phyloP scores from a whole-genome alignment of 345 rosid genomes.

The Arabidopsis suecica region DNA sequence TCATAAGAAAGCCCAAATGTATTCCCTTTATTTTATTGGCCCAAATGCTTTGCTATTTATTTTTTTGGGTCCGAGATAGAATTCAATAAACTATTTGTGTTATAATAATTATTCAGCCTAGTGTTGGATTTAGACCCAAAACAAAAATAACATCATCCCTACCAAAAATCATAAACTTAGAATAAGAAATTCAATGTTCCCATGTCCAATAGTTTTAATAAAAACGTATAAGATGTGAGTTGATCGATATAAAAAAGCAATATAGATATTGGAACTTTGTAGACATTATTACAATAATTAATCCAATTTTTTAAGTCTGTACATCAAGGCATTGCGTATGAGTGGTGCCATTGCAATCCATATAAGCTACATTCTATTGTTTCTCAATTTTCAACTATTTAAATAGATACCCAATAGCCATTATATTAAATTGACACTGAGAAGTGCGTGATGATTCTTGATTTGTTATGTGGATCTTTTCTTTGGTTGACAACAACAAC shows the following conservation, averaged over 20 bases:
- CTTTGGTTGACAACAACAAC: too few species aligned
- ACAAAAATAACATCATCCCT: too few species aligned
- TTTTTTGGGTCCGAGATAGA: not conserved
- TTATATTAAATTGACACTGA: too few species aligned
- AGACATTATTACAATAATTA: not conserved
- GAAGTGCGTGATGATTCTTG: too few species aligned
- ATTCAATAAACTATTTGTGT: not conserved
- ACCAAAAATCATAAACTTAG: not conserved
- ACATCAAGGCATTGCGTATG: not conserved
- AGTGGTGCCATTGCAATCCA: conserved; percentile 28
- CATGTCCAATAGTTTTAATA: conserved; percentile 5
- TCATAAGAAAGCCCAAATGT: not conserved
- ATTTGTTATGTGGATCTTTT: too few species aligned
- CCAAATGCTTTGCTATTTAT: not conserved
- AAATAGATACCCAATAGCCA: too few species aligned
- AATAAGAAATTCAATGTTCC: not conserved
- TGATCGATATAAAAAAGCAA: not conserved
- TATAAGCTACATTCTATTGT: not conserved
- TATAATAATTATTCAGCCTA: not conserved
- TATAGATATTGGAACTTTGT: not conserved
- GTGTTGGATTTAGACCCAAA: not conserved
- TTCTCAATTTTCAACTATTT: too few species aligned
- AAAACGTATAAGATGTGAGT: not conserved
- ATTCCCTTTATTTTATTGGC: not conserved
- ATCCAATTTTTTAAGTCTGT: too few species aligned